These are phyloP conservation scores for Globisporangium lucens DNA, from an alignment of 352 stramenopile genomes.

Conservation along the genomic window DNA sequence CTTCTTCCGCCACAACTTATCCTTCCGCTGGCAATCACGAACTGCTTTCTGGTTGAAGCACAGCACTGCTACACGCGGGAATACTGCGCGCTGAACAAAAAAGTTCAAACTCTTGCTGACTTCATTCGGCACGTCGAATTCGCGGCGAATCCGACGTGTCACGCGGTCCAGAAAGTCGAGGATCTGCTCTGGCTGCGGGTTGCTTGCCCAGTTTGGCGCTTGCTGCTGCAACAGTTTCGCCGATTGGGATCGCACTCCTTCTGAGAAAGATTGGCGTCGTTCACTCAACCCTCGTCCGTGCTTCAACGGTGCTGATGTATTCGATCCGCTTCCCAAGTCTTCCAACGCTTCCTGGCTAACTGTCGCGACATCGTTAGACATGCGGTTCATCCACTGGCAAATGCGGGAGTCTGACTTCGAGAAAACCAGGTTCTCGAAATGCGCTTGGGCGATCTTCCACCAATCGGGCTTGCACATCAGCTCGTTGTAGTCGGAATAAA, in stretches of 20 bases:
- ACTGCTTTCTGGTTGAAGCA: conserved; percentile 70
- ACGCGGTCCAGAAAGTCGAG: conserved; percentile 73
- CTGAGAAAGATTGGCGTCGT: conserved; percentile 12
- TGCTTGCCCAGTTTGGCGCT: conserved; percentile 46
- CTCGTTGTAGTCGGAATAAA: conserved; percentile 81
- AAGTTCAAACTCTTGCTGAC: conserved; percentile 76
- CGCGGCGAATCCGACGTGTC: conserved; percentile 60
- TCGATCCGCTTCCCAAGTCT: conserved; percentile 19
- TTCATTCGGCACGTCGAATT: conserved; percentile 68
- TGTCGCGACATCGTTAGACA: conserved; percentile 59
- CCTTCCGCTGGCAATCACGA: conserved; percentile 76
- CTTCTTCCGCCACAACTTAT: conserved; percentile 82
- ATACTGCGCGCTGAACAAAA: conserved; percentile 79
- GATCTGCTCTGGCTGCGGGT: conserved; percentile 71
- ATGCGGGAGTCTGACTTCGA: conserved; percentile 60
- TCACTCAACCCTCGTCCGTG: conserved; percentile 3
- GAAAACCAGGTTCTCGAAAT: conserved; percentile 87
- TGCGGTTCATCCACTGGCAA: conserved; percentile 62
- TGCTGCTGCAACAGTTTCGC: conserved; percentile 14
- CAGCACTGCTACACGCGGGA: conserved; percentile 62
- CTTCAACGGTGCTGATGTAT: neutral
- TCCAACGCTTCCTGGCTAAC: conserved; percentile 63
- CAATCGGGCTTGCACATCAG: conserved; percentile 75
- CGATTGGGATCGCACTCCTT: conserved; percentile 6
- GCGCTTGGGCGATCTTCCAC: conserved; percentile 81